Conservation (phyloP, 2,329 filamentous ascomycete species). For the Ampelomyces quisqualis region DNA sequence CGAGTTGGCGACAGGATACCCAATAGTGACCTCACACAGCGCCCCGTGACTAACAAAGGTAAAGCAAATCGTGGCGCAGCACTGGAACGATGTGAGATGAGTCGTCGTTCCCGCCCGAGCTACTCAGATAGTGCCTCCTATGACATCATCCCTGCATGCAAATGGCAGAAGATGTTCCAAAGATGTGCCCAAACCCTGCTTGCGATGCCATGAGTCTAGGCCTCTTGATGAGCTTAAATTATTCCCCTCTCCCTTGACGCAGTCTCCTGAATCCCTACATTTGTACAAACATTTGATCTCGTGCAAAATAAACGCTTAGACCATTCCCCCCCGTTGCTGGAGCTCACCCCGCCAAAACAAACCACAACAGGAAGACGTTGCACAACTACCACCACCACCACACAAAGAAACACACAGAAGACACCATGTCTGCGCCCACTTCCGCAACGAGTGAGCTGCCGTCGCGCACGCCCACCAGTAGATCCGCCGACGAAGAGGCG, state of each 20-base stretch:
- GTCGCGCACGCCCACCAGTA: slow-evolving; percentile 35
- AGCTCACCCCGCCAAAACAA: slow-evolving; percentile 1
- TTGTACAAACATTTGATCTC: no score
- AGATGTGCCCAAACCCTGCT: slow-evolving; percentile 7
- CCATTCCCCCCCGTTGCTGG: background rate
- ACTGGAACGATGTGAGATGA: slow-evolving; percentile 1
- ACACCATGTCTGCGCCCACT: slow-evolving; percentile 33
- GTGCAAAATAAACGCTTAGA: background rate
- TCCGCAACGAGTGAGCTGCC: slow-evolving; percentile 35
- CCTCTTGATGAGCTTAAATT: slow-evolving; percentile 11
- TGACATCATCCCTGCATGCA: background rate
- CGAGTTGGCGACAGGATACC: background rate
- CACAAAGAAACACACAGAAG: background rate
- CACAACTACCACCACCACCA: background rate
- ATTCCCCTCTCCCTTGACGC: slow-evolving; percentile 6
- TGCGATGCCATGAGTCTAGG: slow-evolving; percentile 6
- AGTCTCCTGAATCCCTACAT: slow-evolving; percentile 9
- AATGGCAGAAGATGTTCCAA: background rate
- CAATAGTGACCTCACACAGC: no score
- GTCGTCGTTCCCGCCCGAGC: background rate
- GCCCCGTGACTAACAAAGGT: background rate
- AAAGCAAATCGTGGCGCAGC: slow-evolving; percentile 1
- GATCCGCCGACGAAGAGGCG: slow-evolving; percentile 47
- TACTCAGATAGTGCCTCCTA: slow-evolving; percentile 1
- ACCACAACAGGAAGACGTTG: background rate